Conservation (phyloP, 306 rosid genomes). For the Pyrus pyrifolia region DNA sequence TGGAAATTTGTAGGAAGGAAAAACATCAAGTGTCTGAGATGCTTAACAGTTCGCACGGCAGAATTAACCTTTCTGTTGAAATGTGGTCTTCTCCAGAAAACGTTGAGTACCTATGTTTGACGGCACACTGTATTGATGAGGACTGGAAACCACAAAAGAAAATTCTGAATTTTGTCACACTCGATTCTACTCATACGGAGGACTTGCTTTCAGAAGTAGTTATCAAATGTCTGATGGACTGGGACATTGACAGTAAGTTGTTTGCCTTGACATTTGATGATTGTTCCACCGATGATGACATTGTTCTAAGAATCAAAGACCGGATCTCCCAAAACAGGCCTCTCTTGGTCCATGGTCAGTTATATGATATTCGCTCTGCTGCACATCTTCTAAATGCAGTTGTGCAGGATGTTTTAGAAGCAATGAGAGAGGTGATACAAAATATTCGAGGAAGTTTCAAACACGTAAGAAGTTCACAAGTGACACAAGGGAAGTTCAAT, state of each 20-base stretch:
- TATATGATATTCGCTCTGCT: constrained; percentile 77
- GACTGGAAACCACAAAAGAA: constrained; percentile 77
- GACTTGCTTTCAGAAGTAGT: constrained; percentile 87
- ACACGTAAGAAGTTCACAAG: constrained; percentile 71
- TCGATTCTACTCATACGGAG: constrained; percentile 75
- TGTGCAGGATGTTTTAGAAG: constrained; percentile 57
- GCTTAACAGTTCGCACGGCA: constrained; percentile 55
- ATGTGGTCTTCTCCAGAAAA: constrained; percentile 76
- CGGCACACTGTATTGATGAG: constrained; percentile 77
- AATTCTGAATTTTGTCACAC: constrained; percentile 74
- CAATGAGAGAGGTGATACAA: constrained; percentile 54
- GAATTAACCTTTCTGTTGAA: constrained; percentile 79
- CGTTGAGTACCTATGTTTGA: constrained; percentile 50
- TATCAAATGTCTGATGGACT: constrained; percentile 63
- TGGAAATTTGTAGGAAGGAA: constrained; percentile 69
- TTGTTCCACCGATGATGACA: constrained; percentile 65
- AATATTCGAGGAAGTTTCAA: constrained; percentile 70
- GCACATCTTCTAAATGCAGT: constrained; percentile 62
- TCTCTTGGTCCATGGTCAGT: constrained; percentile 50
- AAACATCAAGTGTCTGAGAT: constrained; percentile 52
- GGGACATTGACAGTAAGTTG: constrained; percentile 75
- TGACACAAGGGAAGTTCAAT: constrained; percentile 56
- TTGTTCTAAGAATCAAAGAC: constrained; percentile 65
- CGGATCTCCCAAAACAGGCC: constrained; percentile 69
- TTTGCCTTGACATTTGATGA: constrained; percentile 90